Evolutionary conservation across 345 rosid genomes (phyloP).

Genomic region (Anacardium occidentale): DNA sequence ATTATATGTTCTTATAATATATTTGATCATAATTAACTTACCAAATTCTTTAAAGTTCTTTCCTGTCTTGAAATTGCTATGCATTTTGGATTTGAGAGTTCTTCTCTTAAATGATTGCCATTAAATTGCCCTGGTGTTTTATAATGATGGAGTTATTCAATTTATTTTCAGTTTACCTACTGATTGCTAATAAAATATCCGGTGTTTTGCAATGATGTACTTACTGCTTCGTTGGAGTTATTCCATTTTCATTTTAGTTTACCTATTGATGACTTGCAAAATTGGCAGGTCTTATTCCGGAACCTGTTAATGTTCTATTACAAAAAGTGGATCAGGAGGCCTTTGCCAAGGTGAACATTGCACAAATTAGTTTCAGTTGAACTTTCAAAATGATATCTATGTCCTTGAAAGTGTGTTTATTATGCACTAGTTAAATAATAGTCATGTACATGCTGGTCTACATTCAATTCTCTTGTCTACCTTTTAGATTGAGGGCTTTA

Average conservation of each 20-base stretch:
- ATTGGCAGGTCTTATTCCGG: constrained; percentile 61
- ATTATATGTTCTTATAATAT: not conserved
- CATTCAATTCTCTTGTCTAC: no score
- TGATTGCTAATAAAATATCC: no score
- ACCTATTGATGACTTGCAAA: not conserved
- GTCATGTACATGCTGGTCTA: no score
- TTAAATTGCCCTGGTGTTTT: constrained; percentile 2
- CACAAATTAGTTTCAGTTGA: not conserved
- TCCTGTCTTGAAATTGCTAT: not conserved
- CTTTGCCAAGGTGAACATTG: constrained; percentile 56
- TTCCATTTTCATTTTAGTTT: not conserved
- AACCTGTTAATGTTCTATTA: constrained; percentile 65
- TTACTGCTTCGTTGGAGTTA: not conserved
- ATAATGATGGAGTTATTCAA: not conserved
- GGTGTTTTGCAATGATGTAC: not conserved
- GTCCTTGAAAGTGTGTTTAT: not conserved
- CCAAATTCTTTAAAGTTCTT: not conserved
- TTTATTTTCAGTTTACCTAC: not conserved
- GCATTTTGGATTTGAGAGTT: not conserved
- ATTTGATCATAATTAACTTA: not conserved
- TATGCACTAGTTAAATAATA: no score
- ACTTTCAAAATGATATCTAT: not conserved
- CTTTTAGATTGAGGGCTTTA: no score
- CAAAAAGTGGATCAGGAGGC: constrained; percentile 70
- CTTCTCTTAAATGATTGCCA: not conserved